Percentiles rank a stretch among this genome's conserved stretches.
Conservation (phyloP, 2,329 filamentous ascomycete species). For the Ophiostoma sp. region DNA sequence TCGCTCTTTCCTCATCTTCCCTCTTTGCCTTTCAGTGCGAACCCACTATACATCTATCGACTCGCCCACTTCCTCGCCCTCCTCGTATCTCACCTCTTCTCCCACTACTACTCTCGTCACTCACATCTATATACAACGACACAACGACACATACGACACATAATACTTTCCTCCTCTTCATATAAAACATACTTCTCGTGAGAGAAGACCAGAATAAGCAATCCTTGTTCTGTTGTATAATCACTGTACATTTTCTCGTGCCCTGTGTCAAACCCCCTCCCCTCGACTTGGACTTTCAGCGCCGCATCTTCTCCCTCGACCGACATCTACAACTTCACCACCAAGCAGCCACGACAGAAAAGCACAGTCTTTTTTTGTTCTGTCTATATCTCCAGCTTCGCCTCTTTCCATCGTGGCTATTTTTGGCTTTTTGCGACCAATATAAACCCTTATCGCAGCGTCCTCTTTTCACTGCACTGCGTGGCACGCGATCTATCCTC, state of each 20-base stretch:
- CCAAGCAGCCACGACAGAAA: background rate
- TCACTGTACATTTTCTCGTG: conserved; percentile 8
- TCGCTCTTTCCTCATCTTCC: conserved; percentile 15
- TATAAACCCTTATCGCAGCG: conserved; percentile 2
- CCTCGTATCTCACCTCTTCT: background rate
- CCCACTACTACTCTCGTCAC: conserved; percentile 2
- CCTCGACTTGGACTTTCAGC: background rate
- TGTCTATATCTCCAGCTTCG: background rate
- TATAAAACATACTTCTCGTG: conserved; percentile 8
- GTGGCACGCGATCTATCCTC: conserved; percentile 20
- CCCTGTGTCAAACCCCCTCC: background rate
- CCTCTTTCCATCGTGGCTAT: background rate
- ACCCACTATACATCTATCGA: conserved; percentile 2
- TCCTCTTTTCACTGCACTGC: background rate
- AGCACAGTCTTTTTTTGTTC: background rate
- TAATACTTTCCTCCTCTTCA: background rate
- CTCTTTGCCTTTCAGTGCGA: conserved; percentile 15
- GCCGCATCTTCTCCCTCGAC: conserved; percentile 14
- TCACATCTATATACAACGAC: background rate
- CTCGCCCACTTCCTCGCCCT: conserved; percentile 1
- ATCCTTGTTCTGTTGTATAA: conserved; percentile 17
- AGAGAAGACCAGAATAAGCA: conserved; percentile 21
- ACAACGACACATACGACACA: conserved; percentile 1
- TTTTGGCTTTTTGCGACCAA: background rate
- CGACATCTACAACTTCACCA: conserved; percentile 13